Conservation (phyloP, 805 yeast species). For the Candida nitratophila region DNA sequence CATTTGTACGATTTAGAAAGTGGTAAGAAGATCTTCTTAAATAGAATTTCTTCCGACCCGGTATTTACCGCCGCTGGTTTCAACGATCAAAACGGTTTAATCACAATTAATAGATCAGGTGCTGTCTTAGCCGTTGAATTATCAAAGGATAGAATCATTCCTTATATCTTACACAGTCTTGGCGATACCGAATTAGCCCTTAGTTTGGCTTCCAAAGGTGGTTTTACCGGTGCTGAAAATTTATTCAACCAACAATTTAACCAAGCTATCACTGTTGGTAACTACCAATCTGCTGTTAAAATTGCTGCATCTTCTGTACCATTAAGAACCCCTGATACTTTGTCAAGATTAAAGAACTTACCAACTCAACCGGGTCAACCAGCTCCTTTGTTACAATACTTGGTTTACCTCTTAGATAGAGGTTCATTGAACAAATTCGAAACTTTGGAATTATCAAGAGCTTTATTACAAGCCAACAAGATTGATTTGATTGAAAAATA, state of each 20-base stretch:
- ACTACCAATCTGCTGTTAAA: slow-evolving; percentile 88
- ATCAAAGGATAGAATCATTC: slow-evolving; percentile 75
- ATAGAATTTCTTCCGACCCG: slow-evolving; percentile 93
- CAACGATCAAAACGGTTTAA: slow-evolving; percentile 70
- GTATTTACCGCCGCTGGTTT: slow-evolving; percentile 83
- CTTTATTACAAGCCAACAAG: slow-evolving; percentile 92
- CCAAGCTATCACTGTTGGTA: slow-evolving; percentile 73
- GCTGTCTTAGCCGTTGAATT: slow-evolving; percentile 91
- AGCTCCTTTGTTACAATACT: slow-evolving; percentile 89
- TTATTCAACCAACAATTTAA: slow-evolving; percentile 90
- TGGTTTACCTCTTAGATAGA: slow-evolving; percentile 83
- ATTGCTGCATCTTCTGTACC: slow-evolving; percentile 94
- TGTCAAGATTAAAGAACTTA: slow-evolving; percentile 81
- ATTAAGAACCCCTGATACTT: slow-evolving; percentile 90
- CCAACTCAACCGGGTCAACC: slow-evolving; percentile 93
- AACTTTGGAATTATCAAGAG: slow-evolving; percentile 90
- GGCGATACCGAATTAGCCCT: slow-evolving; percentile 84
- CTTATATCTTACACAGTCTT: slow-evolving; percentile 80
- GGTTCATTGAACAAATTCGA: slow-evolving; percentile 91
- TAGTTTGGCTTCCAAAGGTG: slow-evolving; percentile 88
- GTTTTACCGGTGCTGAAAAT: slow-evolving; percentile 94
- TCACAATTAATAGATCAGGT: slow-evolving; percentile 92
- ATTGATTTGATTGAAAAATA: slow-evolving; percentile 92
- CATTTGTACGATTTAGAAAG: slow-evolving; percentile 92
- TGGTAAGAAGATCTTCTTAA: slow-evolving; percentile 88